phyloP scores from a whole-genome alignment of 75 land plant genomes.

The Picea glauca region DNA sequence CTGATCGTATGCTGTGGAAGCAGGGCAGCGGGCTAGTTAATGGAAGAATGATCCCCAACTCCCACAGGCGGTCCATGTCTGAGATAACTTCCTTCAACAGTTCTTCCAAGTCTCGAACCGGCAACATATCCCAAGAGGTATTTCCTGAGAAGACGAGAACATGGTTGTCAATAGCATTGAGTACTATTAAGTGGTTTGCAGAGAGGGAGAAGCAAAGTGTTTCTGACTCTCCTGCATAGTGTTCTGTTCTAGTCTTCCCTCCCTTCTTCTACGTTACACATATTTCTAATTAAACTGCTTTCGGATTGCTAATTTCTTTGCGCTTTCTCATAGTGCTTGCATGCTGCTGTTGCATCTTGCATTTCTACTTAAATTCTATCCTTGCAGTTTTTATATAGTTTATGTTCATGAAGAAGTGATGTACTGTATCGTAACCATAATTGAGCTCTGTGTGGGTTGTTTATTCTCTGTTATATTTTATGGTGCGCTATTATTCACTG shows the following conservation, averaged over 20 bases:
- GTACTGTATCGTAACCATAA: neutral
- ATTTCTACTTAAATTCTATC: neutral
- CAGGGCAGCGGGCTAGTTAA: conserved; percentile 5
- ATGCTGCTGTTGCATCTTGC: no score
- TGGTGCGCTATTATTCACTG: no score
- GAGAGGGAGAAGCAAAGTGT: conserved; percentile 25
- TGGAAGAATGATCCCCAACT: neutral
- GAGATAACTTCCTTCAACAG: conserved; percentile 1
- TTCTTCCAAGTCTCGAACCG: neutral
- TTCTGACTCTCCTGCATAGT: neutral
- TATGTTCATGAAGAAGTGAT: neutral
- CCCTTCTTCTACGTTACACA: neutral
- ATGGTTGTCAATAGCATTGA: conserved; percentile 84
- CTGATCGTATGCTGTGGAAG: conserved; percentile 35
- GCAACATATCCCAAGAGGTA: neutral
- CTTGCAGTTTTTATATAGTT: neutral
- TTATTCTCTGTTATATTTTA: no score
- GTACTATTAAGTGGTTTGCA: conserved; percentile 50
- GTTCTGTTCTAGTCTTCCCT: neutral
- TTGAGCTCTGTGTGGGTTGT: no score
- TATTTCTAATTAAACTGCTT: neutral
- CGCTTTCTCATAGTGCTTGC: neutral
- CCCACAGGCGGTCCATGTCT: neutral
- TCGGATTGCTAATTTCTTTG: neutral
- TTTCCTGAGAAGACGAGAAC: conserved; percentile 25